Evolutionary conservation across 2,329 filamentous ascomycete genomes (phyloP).

Genomic region (Exophiala phaeomuriformis): DNA sequence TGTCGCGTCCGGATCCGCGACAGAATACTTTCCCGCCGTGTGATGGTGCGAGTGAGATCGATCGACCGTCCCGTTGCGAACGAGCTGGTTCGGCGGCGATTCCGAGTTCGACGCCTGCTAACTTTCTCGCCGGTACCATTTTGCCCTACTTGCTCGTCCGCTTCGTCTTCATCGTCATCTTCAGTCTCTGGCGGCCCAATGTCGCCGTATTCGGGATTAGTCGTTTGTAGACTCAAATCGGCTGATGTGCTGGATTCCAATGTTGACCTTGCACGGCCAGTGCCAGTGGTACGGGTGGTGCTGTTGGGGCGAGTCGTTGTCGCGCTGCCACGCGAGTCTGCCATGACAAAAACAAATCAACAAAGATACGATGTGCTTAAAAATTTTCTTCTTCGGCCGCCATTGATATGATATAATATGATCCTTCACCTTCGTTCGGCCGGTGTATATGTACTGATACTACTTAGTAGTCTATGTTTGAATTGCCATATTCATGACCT

Average conservation of each 20-base stretch:
- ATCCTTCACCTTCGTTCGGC: too few species aligned
- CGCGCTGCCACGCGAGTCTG: background rate
- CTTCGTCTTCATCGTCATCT: background rate
- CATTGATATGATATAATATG: too few species aligned
- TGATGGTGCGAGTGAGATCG: background rate
- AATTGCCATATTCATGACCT: too few species aligned
- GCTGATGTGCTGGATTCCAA: background rate
- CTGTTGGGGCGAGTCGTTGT: background rate
- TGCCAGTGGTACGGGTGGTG: too few species aligned
- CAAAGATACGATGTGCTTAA: too few species aligned
- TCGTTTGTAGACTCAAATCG: background rate
- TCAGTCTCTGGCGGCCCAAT: background rate
- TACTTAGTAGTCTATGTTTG: too few species aligned
- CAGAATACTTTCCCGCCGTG: background rate
- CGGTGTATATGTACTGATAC: too few species aligned
- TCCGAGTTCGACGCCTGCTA: background rate
- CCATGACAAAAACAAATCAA: too few species aligned
- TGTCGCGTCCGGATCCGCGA: constrained; percentile 1
- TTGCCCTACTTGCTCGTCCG: background rate
- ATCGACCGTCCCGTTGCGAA: background rate
- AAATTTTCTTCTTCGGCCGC: too few species aligned
- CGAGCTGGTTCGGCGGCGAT: background rate
- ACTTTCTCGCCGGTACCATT: too few species aligned
- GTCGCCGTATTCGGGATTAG: constrained; percentile 2
- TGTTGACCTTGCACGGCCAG: background rate